These are phyloP conservation scores for Avena atlantica DNA, from an alignment of 176 grass and related monocot genomes.

Conservation along the genomic window DNA sequence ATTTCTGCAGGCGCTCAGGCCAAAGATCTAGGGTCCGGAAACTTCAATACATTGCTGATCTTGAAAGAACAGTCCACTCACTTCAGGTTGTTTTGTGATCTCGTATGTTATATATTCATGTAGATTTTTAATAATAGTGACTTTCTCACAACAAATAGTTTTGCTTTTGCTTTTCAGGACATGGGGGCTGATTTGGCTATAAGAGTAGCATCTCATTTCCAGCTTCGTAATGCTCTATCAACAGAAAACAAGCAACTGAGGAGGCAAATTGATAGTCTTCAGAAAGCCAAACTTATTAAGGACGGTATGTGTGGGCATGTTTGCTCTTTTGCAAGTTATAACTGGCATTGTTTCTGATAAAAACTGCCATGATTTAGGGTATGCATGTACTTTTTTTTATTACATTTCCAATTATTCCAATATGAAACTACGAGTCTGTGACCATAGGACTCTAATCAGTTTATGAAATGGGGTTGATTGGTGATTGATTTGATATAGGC, in stretches of 20 bases:
- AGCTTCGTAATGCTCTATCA: constrained; percentile 77
- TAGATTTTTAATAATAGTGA: constrained; percentile 16
- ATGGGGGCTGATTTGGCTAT: constrained; percentile 80
- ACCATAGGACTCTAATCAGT: background rate
- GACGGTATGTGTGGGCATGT: constrained; percentile 62
- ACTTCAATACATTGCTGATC: constrained; percentile 98
- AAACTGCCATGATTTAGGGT: constrained; percentile 24
- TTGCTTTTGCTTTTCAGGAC: constrained; percentile 58
- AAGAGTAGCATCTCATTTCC: constrained; percentile 83
- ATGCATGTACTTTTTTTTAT: constrained; percentile 14
- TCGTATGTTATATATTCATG: constrained; percentile 35
- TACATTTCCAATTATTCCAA: constrained; percentile 5
- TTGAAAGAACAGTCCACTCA: constrained; percentile 84
- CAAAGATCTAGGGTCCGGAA: constrained; percentile 98
- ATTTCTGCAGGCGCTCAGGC: constrained; percentile 78
- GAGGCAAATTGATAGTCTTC: constrained; percentile 71
- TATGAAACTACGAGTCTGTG: constrained; percentile 4
- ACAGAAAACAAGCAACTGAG: constrained; percentile 88
- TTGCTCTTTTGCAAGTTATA: constrained; percentile 16
- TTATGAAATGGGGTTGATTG: constrained; percentile 22
- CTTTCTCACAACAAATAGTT: constrained; percentile 11
- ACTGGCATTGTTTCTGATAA: background rate
- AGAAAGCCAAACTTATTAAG: constrained; percentile 75
- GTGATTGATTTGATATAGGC: constrained; percentile 1
- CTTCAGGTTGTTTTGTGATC: constrained; percentile 68